These are phyloP conservation scores for Alternaria viburni DNA, from an alignment of 2,329 filamentous ascomycete species.

Conservation along the genomic window DNA sequence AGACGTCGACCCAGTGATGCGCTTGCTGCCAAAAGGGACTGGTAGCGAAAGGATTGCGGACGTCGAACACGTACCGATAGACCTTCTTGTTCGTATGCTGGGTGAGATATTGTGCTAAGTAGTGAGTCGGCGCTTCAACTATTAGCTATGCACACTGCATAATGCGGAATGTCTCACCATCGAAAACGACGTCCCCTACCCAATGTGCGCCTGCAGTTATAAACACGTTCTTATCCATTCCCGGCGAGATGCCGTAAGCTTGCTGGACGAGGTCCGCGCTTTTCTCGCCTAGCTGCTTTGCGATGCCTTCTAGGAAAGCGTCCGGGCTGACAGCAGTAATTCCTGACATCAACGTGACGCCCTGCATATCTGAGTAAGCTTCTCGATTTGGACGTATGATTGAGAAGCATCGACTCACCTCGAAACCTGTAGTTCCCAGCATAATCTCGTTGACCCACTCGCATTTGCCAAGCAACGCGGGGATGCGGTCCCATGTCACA, in stretches of 20 bases:
- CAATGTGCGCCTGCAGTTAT: constrained; percentile 48
- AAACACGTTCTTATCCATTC: constrained; percentile 46
- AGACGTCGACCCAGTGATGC: constrained; percentile 41
- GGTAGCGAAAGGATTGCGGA: constrained; percentile 35
- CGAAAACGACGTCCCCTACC: constrained; percentile 53
- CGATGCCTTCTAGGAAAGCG: constrained; percentile 30
- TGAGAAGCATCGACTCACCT: constrained; percentile 38
- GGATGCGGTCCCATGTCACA: constrained; percentile 29
- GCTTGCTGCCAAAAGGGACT: constrained; percentile 21
- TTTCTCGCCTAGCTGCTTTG: constrained; percentile 16
- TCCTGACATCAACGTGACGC: neutral
- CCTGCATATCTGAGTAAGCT: neutral
- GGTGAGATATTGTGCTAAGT: constrained; percentile 14
- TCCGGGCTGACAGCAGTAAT: constrained; percentile 15
- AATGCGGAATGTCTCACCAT: constrained; percentile 31
- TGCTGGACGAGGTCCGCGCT: constrained; percentile 26
- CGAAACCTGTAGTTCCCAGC: constrained; percentile 54
- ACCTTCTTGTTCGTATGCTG: constrained; percentile 19
- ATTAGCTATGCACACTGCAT: neutral
- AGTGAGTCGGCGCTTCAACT: constrained; percentile 22
- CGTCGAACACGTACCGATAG: constrained; percentile 37
- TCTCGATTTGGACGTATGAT: neutral
- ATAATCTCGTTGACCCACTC: constrained; percentile 54
- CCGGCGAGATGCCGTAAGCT: constrained; percentile 47
- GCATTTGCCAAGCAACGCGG: constrained; percentile 20